phyloP scores from a whole-genome alignment of 257 asterid genomes.

The Catharanthus roseus region DNA sequence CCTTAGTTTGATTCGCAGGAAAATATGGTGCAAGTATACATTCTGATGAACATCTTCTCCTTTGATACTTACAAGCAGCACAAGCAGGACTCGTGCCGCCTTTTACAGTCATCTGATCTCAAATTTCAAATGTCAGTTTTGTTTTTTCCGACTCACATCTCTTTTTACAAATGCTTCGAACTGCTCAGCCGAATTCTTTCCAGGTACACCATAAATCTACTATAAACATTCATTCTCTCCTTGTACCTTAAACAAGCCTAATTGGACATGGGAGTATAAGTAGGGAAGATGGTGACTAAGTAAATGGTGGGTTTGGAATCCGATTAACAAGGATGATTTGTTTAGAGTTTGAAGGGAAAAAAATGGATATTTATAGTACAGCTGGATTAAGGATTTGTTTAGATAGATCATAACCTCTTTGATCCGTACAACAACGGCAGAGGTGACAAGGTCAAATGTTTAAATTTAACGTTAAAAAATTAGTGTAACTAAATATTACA shows the following conservation, averaged over 20 bases:
- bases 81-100: conserved; percentile 62
- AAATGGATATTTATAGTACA: conserved; percentile 4
- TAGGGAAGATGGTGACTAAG: conserved; percentile 19
- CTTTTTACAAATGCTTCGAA: too few relatives aligned
- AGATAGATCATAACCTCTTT: conserved; percentile 6
- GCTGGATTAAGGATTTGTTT: background rate
- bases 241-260: background rate
- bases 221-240: too few relatives aligned
- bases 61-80: conserved; percentile 71
- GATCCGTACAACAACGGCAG: background rate
- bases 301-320: conserved; percentile 7
- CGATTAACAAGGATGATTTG: conserved; percentile 18
- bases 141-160: too few relatives aligned
- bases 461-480: background rate
- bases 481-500: too few relatives aligned
- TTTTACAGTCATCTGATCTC: conserved; percentile 33
- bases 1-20: conserved; percentile 46
- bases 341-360: conserved; percentile 7
- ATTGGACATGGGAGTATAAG: background rate
- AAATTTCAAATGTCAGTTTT: too few relatives aligned
- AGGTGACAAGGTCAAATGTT: background rate
- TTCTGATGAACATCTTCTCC: conserved; percentile 43
- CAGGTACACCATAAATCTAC: too few relatives aligned
- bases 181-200: too few relatives aligned
- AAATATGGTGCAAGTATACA: conserved; percentile 66